These are phyloP conservation scores for Pichia sp. DNA, from an alignment of 1,139 yeast species.

Conservation along the genomic window DNA sequence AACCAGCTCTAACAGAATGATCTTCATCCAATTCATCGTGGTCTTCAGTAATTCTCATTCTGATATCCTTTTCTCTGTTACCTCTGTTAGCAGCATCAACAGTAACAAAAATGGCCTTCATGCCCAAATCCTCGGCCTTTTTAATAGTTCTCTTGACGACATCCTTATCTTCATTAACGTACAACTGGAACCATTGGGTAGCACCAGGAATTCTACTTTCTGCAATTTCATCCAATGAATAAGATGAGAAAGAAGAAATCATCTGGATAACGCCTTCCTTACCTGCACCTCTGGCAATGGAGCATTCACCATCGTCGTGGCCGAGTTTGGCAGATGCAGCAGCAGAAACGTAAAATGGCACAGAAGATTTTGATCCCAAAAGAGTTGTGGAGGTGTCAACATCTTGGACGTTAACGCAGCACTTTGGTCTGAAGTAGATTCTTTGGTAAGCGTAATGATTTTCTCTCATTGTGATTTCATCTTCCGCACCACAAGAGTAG, in stretches of 20 bases:
- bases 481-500: constrained; percentile 35
- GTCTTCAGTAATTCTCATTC: constrained; percentile 54
- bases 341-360: constrained; percentile 72
- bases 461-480: constrained; percentile 35
- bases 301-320: constrained; percentile 71
- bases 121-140: constrained; percentile 36
- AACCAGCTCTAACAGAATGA: constrained; percentile 72
- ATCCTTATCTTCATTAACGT: constrained; percentile 69
- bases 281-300: constrained; percentile 67
- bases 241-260: constrained; percentile 53
- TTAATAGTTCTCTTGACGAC: constrained; percentile 54
- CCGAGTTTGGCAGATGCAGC: constrained; percentile 77
- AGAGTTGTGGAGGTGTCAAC: constrained; percentile 37
- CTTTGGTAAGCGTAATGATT: constrained; percentile 36
- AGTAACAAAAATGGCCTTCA: constrained; percentile 59
- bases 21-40: constrained; percentile 37
- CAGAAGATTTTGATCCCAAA: constrained; percentile 43
- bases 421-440: constrained; percentile 35
- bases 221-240: constrained; percentile 54
- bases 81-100: constrained; percentile 69
- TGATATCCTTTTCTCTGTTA: constrained; percentile 57
- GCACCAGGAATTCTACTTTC: constrained; percentile 50
- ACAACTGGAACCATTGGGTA: constrained; percentile 86
- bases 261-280: constrained; percentile 48
- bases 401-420: constrained; percentile 36